Evolutionary conservation across 2,329 filamentous ascomycete genomes (phyloP).

Genomic region (Alternaria sp.): DNA sequence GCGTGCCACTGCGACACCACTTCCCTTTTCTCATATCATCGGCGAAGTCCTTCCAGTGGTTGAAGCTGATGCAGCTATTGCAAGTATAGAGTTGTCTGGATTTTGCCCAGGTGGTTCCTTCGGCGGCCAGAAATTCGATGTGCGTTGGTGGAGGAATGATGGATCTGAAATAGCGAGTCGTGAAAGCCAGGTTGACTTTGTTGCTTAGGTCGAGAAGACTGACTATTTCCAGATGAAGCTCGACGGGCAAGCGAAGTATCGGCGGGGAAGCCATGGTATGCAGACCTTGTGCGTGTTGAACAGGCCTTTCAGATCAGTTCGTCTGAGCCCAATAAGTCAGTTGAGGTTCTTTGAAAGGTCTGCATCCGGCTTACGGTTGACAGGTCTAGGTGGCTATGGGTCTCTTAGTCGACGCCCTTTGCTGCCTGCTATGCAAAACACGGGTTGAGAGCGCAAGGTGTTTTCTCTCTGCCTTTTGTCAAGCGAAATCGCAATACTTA

Average conservation of each 20-base stretch:
- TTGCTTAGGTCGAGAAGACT: conserved; percentile 33
- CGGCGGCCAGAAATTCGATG: conserved; percentile 31
- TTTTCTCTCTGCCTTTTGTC: not conserved
- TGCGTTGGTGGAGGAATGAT: conserved; percentile 30
- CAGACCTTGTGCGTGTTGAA: not conserved
- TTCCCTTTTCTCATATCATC: conserved; percentile 44
- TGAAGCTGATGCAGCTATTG: conserved; percentile 31
- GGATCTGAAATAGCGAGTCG: conserved; percentile 29
- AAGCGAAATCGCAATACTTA: not conserved
- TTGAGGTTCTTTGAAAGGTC: not conserved
- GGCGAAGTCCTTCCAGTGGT: conserved; percentile 30
- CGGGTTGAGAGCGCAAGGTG: not conserved
- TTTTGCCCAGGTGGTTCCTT: conserved; percentile 30
- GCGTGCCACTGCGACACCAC: conserved; percentile 29
- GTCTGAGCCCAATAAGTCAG: conserved; percentile 5
- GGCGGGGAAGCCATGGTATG: conserved; percentile 23
- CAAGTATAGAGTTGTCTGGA: conserved; percentile 33
- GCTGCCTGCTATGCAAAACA: conserved; percentile 1
- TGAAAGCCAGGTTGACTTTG: conserved; percentile 23
- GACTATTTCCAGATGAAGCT: conserved; percentile 35
- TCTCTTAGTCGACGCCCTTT: not conserved
- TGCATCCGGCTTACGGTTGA: conserved; percentile 11
- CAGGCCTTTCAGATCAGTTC: not conserved
- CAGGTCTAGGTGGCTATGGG: not conserved
- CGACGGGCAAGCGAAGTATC: conserved; percentile 33